Percentiles rank a stretch among this genome's conserved stretches.
phyloP scores from a whole-genome alignment of 352 stramenopile genomes.

The Hyaloperonospora arabidopsidis region DNA sequence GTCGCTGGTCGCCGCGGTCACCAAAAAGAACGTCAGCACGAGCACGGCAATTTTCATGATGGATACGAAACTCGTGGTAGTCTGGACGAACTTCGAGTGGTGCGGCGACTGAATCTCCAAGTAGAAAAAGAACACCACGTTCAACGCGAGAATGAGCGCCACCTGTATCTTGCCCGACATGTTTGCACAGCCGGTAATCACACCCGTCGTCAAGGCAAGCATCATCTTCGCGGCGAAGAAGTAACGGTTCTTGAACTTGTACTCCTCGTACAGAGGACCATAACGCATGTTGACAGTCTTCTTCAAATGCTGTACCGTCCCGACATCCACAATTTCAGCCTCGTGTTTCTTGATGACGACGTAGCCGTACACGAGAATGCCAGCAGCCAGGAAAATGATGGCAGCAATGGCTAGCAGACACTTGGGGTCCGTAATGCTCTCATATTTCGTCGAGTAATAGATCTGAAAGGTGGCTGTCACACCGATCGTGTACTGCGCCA shows the following conservation, averaged over 20 bases:
- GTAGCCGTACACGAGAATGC: slow-evolving; percentile 76
- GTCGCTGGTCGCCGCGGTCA: slow-evolving; percentile 45
- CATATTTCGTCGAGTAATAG: slow-evolving; percentile 57
- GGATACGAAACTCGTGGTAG: slow-evolving; percentile 60
- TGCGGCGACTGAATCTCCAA: slow-evolving; percentile 59
- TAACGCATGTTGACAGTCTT: slow-evolving; percentile 79
- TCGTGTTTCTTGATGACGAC: slow-evolving; percentile 67
- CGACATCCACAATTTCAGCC: slow-evolving; percentile 67
- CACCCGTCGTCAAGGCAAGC: slow-evolving; percentile 51
- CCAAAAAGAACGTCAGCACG: slow-evolving; percentile 65
- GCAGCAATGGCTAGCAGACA: slow-evolving; percentile 51
- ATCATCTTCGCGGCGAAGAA: slow-evolving; percentile 82
- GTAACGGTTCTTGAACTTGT: slow-evolving; percentile 83
- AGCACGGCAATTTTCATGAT: slow-evolving; percentile 75
- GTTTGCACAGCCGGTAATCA: slow-evolving; percentile 50
- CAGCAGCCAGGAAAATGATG: slow-evolving; percentile 56
- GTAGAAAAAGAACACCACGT: slow-evolving; percentile 71
- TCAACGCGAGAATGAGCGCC: slow-evolving; percentile 41
- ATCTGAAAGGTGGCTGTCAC: slow-evolving; percentile 82
- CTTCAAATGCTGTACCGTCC: slow-evolving; percentile 66
- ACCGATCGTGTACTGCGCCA: slow-evolving; percentile 82
- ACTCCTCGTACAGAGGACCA: slow-evolving; percentile 79
- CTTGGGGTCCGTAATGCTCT: slow-evolving; percentile 52
- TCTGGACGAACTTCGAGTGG: slow-evolving; percentile 66
- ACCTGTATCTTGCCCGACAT: slow-evolving; percentile 45